Evolutionary conservation across 2,329 filamentous ascomycete species (phyloP).

Genomic region (Fusarium sublunatum): DNA sequence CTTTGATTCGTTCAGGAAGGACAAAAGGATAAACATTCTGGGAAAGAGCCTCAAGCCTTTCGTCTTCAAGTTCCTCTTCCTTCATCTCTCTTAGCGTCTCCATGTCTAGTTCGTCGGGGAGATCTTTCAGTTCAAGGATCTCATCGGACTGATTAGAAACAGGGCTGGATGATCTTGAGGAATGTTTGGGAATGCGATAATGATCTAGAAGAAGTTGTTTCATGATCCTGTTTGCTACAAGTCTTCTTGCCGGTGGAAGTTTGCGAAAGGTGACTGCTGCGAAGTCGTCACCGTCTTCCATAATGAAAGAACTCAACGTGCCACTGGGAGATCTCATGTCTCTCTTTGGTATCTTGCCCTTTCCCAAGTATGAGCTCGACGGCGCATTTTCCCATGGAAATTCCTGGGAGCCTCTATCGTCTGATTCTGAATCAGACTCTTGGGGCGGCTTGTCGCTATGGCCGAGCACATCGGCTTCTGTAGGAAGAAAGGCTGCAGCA

Average conservation of each 20-base stretch:
- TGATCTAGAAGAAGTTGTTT: slow-evolving; percentile 54
- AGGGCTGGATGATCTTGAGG: slow-evolving; percentile 23
- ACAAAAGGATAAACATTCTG: slow-evolving; percentile 47
- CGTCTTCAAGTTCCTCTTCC: slow-evolving; percentile 45
- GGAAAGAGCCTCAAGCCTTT: slow-evolving; percentile 8
- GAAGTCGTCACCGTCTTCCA: slow-evolving; percentile 45
- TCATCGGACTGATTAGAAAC: slow-evolving; percentile 16
- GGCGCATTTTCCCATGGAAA: slow-evolving; percentile 42
- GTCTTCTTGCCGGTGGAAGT: slow-evolving; percentile 57
- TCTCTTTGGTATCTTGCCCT: slow-evolving; percentile 44
- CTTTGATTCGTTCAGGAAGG: slow-evolving; percentile 48
- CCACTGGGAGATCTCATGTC: slow-evolving; percentile 41
- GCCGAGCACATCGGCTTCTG: slow-evolving; percentile 40
- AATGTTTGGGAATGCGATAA: slow-evolving; percentile 23
- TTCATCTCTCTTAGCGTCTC: slow-evolving; percentile 72
- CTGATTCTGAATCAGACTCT: neutral
- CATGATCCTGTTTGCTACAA: slow-evolving; percentile 57
- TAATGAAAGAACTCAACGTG: slow-evolving; percentile 40
- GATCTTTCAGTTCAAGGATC: slow-evolving; percentile 31
- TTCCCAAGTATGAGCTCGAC: slow-evolving; percentile 52
- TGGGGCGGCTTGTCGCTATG: neutral
- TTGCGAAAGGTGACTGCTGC: slow-evolving; percentile 37
- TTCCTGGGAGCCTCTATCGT: neutral
- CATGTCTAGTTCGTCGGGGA: slow-evolving; percentile 57
- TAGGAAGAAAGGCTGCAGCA: slow-evolving; percentile 40